These are phyloP conservation scores for Suhomyces sp. DNA, from an alignment of 805 yeast genomes.

Conservation along the genomic window DNA sequence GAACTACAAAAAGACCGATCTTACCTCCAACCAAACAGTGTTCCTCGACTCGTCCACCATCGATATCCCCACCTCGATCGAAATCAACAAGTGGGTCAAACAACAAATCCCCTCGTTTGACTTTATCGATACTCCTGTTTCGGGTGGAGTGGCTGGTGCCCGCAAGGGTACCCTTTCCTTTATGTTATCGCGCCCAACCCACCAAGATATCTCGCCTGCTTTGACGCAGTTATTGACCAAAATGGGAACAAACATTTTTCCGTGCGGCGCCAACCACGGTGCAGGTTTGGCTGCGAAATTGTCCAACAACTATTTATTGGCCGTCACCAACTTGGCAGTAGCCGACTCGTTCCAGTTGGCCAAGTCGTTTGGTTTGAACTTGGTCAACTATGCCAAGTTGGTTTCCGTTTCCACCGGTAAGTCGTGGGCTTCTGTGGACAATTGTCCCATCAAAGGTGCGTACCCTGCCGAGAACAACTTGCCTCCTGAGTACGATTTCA, in stretches of 20 bases:
- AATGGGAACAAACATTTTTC: slow-evolving; percentile 50
- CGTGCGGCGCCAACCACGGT: slow-evolving; percentile 48
- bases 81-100: slow-evolving; percentile 35
- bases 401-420: slow-evolving; percentile 53
- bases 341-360: slow-evolving; percentile 56
- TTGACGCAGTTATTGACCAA: slow-evolving; percentile 29
- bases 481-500: slow-evolving; percentile 45
- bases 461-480: slow-evolving; percentile 35
- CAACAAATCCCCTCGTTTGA: slow-evolving; percentile 32
- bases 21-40: slow-evolving; percentile 19
- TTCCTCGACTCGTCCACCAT: slow-evolving; percentile 52
- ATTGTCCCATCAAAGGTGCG: slow-evolving; percentile 51
- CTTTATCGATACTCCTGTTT: slow-evolving; percentile 54
- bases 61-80: slow-evolving; percentile 46
- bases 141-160: slow-evolving; percentile 57
- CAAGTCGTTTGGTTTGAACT: slow-evolving; percentile 45
- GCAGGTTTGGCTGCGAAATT: slow-evolving; percentile 54
- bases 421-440: slow-evolving; percentile 53
- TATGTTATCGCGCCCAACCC: slow-evolving; percentile 44
- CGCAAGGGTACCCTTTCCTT: slow-evolving; percentile 49
- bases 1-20: slow-evolving; percentile 18
- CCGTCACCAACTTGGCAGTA: slow-evolving; percentile 52
- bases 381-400: slow-evolving; percentile 45
- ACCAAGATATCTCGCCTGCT: slow-evolving; percentile 25
- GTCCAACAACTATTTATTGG: slow-evolving; percentile 52